These are phyloP conservation scores for Acanthochlamys bracteata DNA, from an alignment of 106 monocot genomes.

Conservation along the genomic window DNA sequence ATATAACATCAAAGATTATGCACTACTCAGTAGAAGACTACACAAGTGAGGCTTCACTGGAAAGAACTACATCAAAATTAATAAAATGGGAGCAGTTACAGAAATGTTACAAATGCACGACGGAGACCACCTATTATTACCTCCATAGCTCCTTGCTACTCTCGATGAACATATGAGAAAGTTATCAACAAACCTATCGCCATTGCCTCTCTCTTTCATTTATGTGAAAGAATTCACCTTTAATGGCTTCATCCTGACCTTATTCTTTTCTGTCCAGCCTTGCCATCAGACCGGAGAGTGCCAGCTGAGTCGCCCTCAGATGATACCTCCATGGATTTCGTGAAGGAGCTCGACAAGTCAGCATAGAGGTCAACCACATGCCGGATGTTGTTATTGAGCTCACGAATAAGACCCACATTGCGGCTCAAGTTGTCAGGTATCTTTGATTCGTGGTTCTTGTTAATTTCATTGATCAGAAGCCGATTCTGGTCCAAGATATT, in stretches of 20 bases:
- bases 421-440: constrained; percentile 35
- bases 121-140: background rate
- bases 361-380: constrained; percentile 41
- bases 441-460: constrained; percentile 49
- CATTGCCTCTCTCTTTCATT: background rate
- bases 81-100: background rate
- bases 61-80: background rate
- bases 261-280: constrained; percentile 32
- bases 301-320: constrained; percentile 27
- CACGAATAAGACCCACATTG: constrained; percentile 32
- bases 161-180: background rate
- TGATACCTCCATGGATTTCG: constrained; percentile 18
- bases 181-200: background rate
- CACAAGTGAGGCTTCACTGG: background rate
- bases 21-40: background rate
- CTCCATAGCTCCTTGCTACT: background rate
- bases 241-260: constrained; percentile 11
- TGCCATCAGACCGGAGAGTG: constrained; percentile 34
- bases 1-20: no score
- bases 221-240: background rate
- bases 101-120: background rate
- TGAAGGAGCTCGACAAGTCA: constrained; percentile 35
- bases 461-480: constrained; percentile 54
- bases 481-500: constrained; percentile 53
- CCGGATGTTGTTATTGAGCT: constrained; percentile 60